Base-by-base conservation (phyloP, 805 yeast species). In the Priceomyces carsonii region DNA sequence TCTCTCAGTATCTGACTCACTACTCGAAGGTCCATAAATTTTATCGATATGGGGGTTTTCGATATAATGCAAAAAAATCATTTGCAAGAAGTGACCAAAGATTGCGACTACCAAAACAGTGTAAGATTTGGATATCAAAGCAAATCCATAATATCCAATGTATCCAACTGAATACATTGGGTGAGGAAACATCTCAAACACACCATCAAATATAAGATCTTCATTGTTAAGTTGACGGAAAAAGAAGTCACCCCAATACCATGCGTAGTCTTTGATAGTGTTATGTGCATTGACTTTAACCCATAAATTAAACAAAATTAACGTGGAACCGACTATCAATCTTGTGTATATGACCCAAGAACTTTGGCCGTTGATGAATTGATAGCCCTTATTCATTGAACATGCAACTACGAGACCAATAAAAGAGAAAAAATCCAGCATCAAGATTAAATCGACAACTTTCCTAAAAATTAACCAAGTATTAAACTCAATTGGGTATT, bases 191-290 rank as follows among this genome's bases (percentile, higher is more conserved):
- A 86, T 74, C 58, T 86, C 91, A 57, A 85, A 86, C 7, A 86
- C 93, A 26, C 95, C 95, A 56, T 87, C 95, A 60, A 86, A 86
- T 19, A 85, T 82, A 49, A 86, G 71, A 39, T 82, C 82, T 54
- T 71, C 77, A 43, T 76, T 77, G 45, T 67, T 68, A 44, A 66
- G 63, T 54, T 84, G 85, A 36, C 88, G 66, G 63, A 86, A 86
- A 72, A 86, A 86, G 63, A 86, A 86, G 60, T 87, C 95, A 18
- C 95, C 95, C 95, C 95, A 86, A 59, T 86, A 86, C 95, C 95
- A 86, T 8, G 95, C 95, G 55, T 80, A 86, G 54, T 86, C 95
- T 57, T 86, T 85, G 40, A 86, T 89, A 13, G 86, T 89, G 45
- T 89, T 74, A 57, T 86, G 95, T 21, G 95, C 95, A 57, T 87